Evolutionary conservation across 352 stramenopile genomes (phyloP).

Genomic region (Phytophthora syringae): DNA sequence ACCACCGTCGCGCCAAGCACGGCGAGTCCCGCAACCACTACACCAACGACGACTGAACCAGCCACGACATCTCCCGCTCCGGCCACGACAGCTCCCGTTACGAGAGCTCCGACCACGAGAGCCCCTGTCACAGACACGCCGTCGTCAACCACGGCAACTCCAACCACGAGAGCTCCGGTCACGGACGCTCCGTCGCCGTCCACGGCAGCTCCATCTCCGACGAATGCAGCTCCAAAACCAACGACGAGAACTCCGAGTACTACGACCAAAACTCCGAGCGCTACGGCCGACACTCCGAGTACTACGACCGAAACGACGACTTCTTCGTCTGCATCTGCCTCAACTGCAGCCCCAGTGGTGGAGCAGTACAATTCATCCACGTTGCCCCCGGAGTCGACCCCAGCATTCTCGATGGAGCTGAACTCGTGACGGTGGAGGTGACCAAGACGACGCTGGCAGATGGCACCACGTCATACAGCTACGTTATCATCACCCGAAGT

Average conservation of each 20-base stretch:
- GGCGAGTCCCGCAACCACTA: slow-evolving; percentile 1
- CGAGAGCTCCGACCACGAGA: not conserved
- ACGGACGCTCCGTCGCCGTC: too few species aligned
- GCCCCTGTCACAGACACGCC: slow-evolving; percentile 1
- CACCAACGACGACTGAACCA: not conserved
- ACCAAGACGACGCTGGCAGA: slow-evolving; percentile 36
- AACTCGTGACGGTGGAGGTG: slow-evolving; percentile 47
- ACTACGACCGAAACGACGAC: too few species aligned
- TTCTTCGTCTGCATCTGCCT: slow-evolving; percentile 4
- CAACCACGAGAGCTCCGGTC: slow-evolving; percentile 7
- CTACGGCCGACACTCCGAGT: too few species aligned
- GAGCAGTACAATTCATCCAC: slow-evolving; percentile 48
- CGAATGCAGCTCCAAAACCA: too few species aligned
- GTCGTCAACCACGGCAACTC: not conserved
- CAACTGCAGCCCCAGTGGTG: slow-evolving; percentile 23
- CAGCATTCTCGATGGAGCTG: slow-evolving; percentile 40
- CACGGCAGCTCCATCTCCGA: too few species aligned
- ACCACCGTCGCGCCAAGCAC: not conserved
- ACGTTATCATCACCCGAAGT: slow-evolving; percentile 49
- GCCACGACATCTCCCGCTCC: slow-evolving; percentile 7
- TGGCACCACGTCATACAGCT: slow-evolving; percentile 41
- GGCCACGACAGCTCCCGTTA: slow-evolving; percentile 3
- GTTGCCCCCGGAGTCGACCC: slow-evolving; percentile 39
- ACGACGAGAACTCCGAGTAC: slow-evolving; percentile 10
- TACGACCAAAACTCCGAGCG: too few species aligned